Evolutionary conservation across 2,329 filamentous ascomycete genomes (phyloP).

Genomic region (Periconia digitata): DNA sequence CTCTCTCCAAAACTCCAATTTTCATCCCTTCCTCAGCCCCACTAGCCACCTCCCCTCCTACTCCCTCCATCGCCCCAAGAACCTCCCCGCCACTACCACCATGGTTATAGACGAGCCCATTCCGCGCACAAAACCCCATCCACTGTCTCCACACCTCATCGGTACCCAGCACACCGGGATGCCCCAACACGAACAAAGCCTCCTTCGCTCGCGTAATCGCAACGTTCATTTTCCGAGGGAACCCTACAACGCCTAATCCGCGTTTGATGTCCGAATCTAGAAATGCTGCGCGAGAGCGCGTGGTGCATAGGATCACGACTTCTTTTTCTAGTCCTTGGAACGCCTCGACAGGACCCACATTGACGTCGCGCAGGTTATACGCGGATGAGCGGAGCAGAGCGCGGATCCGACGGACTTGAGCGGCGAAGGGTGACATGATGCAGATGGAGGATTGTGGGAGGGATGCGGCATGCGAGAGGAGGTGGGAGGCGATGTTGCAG

Average conservation of each 20-base stretch:
- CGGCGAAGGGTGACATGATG: conserved; percentile 50
- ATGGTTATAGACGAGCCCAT: conserved; percentile 30
- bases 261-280: conserved; percentile 32
- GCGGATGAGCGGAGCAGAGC: conserved; percentile 29
- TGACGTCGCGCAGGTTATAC: conserved; percentile 35
- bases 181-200: conserved; percentile 47
- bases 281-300: conserved; percentile 38
- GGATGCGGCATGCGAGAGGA: conserved; percentile 25
- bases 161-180: conserved; percentile 37
- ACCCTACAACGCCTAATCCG: conserved; percentile 41
- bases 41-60: conserved; percentile 1
- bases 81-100: conserved; percentile 2
- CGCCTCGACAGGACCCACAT: conserved; percentile 50
- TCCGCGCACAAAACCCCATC: conserved; percentile 43
- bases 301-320: conserved; percentile 50
- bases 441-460: conserved; percentile 42
- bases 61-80: no score
- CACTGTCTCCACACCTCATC: conserved; percentile 44
- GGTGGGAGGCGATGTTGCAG: conserved; percentile 27
- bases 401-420: conserved; percentile 48
- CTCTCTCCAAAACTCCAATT: conserved; percentile 30
- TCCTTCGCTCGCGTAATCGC: conserved; percentile 49
- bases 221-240: conserved; percentile 47
- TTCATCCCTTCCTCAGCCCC: conserved; percentile 6
- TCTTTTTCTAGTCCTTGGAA: conserved; percentile 50